phyloP scores from a whole-genome alignment of 2,329 filamentous ascomycete genomes.

The Fonsecaea erecta region DNA sequence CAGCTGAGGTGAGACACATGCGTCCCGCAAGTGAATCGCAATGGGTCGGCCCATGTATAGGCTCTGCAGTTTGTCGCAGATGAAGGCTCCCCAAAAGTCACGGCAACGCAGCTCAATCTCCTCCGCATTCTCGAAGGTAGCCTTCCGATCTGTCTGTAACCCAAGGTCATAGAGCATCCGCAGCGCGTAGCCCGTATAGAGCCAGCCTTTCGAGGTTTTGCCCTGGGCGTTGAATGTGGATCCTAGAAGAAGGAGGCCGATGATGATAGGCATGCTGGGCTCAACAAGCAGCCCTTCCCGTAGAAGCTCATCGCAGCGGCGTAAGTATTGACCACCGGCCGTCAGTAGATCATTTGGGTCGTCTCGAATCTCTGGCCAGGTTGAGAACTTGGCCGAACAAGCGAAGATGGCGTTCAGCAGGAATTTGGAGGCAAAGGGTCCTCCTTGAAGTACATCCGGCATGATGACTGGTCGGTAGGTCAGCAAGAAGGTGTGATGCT shows the following conservation, averaged over 20 bases:
- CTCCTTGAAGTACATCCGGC: slow-evolving; percentile 58
- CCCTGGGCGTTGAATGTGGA: not conserved
- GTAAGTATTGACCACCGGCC: not conserved
- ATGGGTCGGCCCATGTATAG: not conserved
- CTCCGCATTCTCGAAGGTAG: too few relatives aligned
- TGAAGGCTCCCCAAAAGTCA: not conserved
- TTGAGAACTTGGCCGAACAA: slow-evolving; percentile 53
- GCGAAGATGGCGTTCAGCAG: slow-evolving; percentile 62
- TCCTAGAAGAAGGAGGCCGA: not conserved
- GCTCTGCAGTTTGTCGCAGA: not conserved
- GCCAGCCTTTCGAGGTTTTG: not conserved
- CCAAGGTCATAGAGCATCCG: not conserved
- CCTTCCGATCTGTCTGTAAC: not conserved
- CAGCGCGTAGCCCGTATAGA: not conserved
- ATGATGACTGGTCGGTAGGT: slow-evolving; percentile 60
- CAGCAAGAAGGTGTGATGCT: slow-evolving; percentile 55
- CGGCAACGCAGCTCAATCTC: not conserved
- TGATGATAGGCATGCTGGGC: not conserved
- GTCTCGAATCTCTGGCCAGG: slow-evolving; percentile 51
- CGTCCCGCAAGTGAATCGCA: not conserved
- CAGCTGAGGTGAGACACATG: not conserved
- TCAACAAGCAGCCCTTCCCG: too few relatives aligned
- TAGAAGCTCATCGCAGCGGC: not conserved
- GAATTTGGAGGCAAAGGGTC: slow-evolving; percentile 62
- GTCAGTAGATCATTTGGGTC: slow-evolving; percentile 39